Conservation (phyloP, 2,329 filamentous ascomycete species). For the Pleoardoris graminearum region DNA sequence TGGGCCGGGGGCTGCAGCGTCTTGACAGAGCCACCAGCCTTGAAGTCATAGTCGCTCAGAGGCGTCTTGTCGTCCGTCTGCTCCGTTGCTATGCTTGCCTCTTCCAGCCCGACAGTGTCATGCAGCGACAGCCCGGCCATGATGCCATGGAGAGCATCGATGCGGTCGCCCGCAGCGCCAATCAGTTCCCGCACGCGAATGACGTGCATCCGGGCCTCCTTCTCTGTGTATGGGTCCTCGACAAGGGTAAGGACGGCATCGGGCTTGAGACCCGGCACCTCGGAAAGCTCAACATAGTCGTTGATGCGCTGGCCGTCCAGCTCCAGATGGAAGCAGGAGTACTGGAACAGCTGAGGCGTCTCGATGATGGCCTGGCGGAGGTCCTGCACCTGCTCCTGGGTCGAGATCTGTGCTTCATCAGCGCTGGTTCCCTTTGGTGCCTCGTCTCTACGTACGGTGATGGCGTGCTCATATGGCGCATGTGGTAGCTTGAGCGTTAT, state of each 20-base stretch:
- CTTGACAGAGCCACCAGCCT: slow-evolving; percentile 67
- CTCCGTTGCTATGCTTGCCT: slow-evolving; percentile 29
- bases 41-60: slow-evolving; percentile 76
- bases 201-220: slow-evolving; percentile 93
- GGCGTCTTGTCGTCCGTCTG: slow-evolving; percentile 41
- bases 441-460: slow-evolving; percentile 66
- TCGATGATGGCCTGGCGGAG: slow-evolving; percentile 96
- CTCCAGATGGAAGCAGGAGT: slow-evolving; percentile 98
- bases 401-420: slow-evolving; percentile 67
- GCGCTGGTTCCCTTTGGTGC: not conserved
- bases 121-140: slow-evolving; percentile 84
- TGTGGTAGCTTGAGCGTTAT: slow-evolving; percentile 83
- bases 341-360: slow-evolving; percentile 88
- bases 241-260: slow-evolving; percentile 81
- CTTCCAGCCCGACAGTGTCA: slow-evolving; percentile 67
- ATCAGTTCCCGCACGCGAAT: slow-evolving; percentile 90
- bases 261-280: slow-evolving; percentile 76
- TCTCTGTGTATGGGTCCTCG: slow-evolving; percentile 97
- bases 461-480: slow-evolving; percentile 75
- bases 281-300: slow-evolving; percentile 89
- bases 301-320: slow-evolving; percentile 87
- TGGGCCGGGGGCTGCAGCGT: slow-evolving; percentile 70
- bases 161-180: slow-evolving; percentile 84
- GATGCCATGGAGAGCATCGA: slow-evolving; percentile 84
- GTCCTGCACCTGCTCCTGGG: slow-evolving; percentile 96